Base-by-base conservation (phyloP, 345 rosid genomes). In the Syzygium oleosum region DNA sequence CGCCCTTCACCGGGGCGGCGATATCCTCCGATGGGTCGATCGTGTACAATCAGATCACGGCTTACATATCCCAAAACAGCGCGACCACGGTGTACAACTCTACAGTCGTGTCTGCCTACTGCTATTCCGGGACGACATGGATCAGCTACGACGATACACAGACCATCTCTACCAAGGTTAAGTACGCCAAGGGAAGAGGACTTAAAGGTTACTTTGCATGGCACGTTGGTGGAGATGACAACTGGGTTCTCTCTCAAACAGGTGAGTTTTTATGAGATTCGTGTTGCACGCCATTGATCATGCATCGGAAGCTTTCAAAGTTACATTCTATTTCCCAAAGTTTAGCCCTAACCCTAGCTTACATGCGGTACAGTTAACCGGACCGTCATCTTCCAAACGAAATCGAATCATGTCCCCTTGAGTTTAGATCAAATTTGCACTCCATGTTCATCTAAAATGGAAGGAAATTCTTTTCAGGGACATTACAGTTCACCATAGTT, bases 161-260 rank as follows among this genome's bases (percentile, higher is more conserved):
- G 59, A 94, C 94, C 38, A 91, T 93, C 25, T 87, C 91, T 2
- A 88, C 91, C 2, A 96, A 96, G 89, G 91, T 94, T 11, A 14
- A 61, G 68, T 94, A 93, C 21, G 94, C 94, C 59, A 88, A 92
- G 88, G 93, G 51, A 9, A 93, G 88, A 34, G 90, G 92, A 13
- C 87, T 95, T 55, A 94, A 93, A 59, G 98, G 98, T 88, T 96
- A 94, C 92, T 96, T 92, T 90, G 93, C 93, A 51, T 96, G 98
- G 98, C 94, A 94, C 27, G 92, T 93, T 23, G 93, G 92, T 1
- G 91, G 85, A 41, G 98, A 96, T 41, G 90, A 88, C 19, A 88
- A 93, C 3, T 94, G 93, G 91, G 87, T 87, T 88, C 91, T 94
- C 55, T 87, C 89, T 51, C 85, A 53, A 23, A 58, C 31, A 78